phyloP scores from a whole-genome alignment of 768 basidiomycete genomes.

The Trametes meyenii region DNA sequence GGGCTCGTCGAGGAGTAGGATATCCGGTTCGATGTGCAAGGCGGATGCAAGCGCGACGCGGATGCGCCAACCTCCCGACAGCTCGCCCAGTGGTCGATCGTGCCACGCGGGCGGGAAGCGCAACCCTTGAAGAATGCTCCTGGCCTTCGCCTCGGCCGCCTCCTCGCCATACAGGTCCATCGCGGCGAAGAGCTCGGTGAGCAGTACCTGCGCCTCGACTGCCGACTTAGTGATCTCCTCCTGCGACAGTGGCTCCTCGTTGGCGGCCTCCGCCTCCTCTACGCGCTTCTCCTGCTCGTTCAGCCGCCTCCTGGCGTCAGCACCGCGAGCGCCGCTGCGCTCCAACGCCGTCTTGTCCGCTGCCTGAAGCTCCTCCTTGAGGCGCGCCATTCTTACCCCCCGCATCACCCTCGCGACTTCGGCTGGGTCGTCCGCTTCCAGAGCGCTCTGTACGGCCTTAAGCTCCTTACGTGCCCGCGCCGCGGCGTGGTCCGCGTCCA shows the following conservation, averaged over 20 bases:
- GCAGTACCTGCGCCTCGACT: conserved; percentile 23
- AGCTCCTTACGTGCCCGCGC: conserved; percentile 19
- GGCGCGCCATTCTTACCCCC: conserved; percentile 68
- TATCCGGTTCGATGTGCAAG: conserved; percentile 92
- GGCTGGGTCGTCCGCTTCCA: conserved; percentile 69
- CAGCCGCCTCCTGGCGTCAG: conserved; percentile 21
- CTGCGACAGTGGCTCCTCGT: conserved; percentile 3
- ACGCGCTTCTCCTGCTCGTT: conserved; percentile 24
- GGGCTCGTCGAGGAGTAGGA: conserved; percentile 90
- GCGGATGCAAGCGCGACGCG: conserved; percentile 59
- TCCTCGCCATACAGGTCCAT: conserved; percentile 24
- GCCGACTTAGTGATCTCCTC: conserved; percentile 9
- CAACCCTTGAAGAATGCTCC: conserved; percentile 40
- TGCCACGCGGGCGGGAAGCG: conserved; percentile 13
- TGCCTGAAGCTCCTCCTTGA: conserved; percentile 17
- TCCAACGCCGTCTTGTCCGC: conserved; percentile 27
- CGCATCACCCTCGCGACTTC: conserved; percentile 96
- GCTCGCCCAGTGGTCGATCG: conserved; percentile 18
- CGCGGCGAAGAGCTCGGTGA: conserved; percentile 25
- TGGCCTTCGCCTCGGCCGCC: conserved; percentile 94
- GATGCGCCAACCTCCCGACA: conserved; percentile 23
- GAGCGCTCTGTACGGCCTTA: conserved; percentile 14
- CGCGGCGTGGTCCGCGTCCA: conserved; percentile 18
- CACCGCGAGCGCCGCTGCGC: conserved; percentile 25
- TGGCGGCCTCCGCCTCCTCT: conserved; percentile 16